Base-by-base conservation (phyloP, 768 basidiomycete species). In the Crepidotus variabilis region DNA sequence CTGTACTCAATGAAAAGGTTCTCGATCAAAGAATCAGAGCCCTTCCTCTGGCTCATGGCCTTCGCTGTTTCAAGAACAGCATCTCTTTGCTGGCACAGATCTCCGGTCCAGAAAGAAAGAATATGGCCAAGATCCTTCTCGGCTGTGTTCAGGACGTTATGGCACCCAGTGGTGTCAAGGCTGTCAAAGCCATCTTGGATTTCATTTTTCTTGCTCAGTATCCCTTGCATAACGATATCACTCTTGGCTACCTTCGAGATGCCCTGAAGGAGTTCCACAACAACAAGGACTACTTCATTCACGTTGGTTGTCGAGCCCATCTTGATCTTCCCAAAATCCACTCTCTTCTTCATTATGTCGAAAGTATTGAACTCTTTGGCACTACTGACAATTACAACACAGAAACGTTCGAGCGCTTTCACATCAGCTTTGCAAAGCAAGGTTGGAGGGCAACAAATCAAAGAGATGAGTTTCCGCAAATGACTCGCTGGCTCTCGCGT, bases 341-440 rank as follows among this genome's bases (percentile, higher is more conserved):
- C 20, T 55, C 54, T 9, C 47, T 55, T 6, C 2, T 13, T 0
- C 56, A 51, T 18, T 52, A 57, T 24, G 22, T 33, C 23, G 43
- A 47, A 6, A 43, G 21, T 1, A 55, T 55, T 22, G 11, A 36
- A 10, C 2, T 11, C 1, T 50, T 39, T 55, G 54, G 72, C 2
- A 68, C 67, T 13, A 60, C 64, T 0, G 69, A 74, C 53, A 66
- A 67, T 47, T 55, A 50, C 33, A 55, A 55, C 16, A 52, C 14
- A 51, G 36, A 76, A 39, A 50, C 57, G 1, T 65, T 64, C 16
- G 70, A 75, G 57, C 63, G 67, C 0, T 60, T 76, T 0, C 77
- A 77, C 47, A 77, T 76, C 33, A 66, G 77, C 59, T 71, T 67
- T 43, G 68, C 74, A 6, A 79, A 78, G 54, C 28, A 66, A 0